Base-by-base conservation (phyloP, 176 grass and related monocot genomes). In the Poa annua region DNA sequence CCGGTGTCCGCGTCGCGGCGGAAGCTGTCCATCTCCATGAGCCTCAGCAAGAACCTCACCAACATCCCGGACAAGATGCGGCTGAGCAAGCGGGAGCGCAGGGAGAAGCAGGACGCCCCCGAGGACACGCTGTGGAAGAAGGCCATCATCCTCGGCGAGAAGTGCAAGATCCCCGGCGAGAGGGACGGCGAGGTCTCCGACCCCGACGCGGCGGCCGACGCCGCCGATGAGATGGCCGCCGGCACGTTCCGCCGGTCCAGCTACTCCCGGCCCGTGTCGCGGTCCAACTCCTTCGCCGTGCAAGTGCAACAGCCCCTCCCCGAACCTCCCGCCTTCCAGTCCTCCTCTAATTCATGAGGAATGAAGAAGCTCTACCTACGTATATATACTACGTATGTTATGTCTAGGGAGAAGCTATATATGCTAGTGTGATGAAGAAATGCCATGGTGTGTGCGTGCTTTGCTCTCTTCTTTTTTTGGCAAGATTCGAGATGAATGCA, bases 71-170 rank as follows among this genome's bases (percentile, higher is more conserved):
- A 93, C 57, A 88, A 88, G 87, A 82, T 96, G 87, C 77, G 83
- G 78, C 70, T 68, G 72, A 99, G 87, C 83, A 87, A 89, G 85
- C 73, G 82, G 73, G 92, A 95, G 66, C 84, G 71, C 52, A 71
- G 65, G 85, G 90, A 90, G 26, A 90, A 89, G 6, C 76, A 88
- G 66, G 92, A 45, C 67, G 86, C 71, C 7, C 75, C 82, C 44
- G 91, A 92, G 87, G 91, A 96, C 75, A 87, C 85, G 79, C 83
- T 95, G 64, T 98, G 95, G 92, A 95, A 95, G 91, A 98, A 93
- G 69, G 81, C 86, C 42, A 98, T 98, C 86, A 95, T 98, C 66
- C 85, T 95, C 55, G 92, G 92, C 15, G 92, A 90, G 80, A 95
- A 91, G 86, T 86, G 88, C 88, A 86, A 59, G 88, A 86, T 98